phyloP scores from a whole-genome alignment of 2,329 filamentous ascomycete species.

The Cladosporium austrohemisphaericum region DNA sequence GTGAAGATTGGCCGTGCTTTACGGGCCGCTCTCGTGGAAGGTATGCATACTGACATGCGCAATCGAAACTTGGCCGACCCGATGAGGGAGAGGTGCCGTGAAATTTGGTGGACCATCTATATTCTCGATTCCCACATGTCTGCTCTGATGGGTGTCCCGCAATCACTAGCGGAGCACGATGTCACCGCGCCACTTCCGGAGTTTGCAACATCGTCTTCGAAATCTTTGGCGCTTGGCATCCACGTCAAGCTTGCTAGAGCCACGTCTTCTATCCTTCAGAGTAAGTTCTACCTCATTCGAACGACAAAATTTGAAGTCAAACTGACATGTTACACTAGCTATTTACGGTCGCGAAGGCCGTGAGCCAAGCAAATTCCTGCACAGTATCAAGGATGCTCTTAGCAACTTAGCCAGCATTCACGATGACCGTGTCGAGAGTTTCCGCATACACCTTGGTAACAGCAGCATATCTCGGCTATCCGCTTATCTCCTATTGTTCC shows the following conservation, averaged over 20 bases:
- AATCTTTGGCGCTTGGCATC: constrained; percentile 40
- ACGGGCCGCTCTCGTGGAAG: constrained; percentile 47
- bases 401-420: constrained; percentile 22
- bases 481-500: constrained; percentile 23
- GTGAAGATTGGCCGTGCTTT: constrained; percentile 50
- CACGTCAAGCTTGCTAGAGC: constrained; percentile 47
- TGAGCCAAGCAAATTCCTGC: constrained; percentile 20
- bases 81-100: constrained; percentile 46
- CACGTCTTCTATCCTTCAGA: constrained; percentile 43
- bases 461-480: constrained; percentile 22
- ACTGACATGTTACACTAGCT: constrained; percentile 17
- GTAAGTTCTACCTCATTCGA: constrained; percentile 32
- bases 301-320: background rate
- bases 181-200: constrained; percentile 46
- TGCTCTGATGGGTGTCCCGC: constrained; percentile 51
- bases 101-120: constrained; percentile 55
- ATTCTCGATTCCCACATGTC: constrained; percentile 54
- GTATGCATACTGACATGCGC: constrained; percentile 53
- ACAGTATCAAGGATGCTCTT: constrained; percentile 23
- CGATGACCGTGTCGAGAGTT: constrained; percentile 20
- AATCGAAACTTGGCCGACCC: constrained; percentile 39
- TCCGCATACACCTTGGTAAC: constrained; percentile 19
- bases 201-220: constrained; percentile 39
- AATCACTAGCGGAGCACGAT: constrained; percentile 50
- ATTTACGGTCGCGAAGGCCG: constrained; percentile 23